Conservation (phyloP, 306 rosid species). For the Delonix regia region DNA sequence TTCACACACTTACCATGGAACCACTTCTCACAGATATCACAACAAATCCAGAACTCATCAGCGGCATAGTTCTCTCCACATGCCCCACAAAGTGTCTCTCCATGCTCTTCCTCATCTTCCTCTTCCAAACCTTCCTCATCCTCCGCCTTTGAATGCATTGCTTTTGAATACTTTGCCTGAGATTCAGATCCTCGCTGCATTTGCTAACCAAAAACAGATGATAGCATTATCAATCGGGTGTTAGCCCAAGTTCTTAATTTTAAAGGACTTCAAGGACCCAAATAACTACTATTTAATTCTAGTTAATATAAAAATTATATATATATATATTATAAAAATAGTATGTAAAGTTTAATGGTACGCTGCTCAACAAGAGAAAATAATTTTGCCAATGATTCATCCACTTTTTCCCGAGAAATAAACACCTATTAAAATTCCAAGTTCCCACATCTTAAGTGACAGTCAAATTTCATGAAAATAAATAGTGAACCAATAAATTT, state of each 20-base stretch:
- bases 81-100: conserved; percentile 74
- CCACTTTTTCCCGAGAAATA: background rate
- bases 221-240: background rate
- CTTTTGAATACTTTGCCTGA: conserved; percentile 50
- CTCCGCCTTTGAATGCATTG: conserved; percentile 53
- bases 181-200: conserved; percentile 71
- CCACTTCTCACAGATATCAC: conserved; percentile 91
- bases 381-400: background rate
- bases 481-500: background rate
- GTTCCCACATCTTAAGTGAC: background rate
- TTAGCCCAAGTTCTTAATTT: background rate
- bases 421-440: background rate
- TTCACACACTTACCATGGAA: conserved; percentile 93
- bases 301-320: background rate
- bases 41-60: conserved; percentile 87
- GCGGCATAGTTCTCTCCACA: conserved; percentile 80
- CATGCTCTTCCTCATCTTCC: conserved; percentile 73
- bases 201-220: conserved; percentile 32
- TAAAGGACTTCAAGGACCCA: background rate
- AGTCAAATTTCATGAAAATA: background rate
- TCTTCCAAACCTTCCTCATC: conserved; percentile 64
- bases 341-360: background rate
- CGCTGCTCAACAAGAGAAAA: background rate
- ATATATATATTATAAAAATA: conserved; percentile 5
- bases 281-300: conserved; percentile 10